A percentile compares a stretch with the other conserved stretches of the same genome.
Evolutionary conservation across 345 rosid species (phyloP).

Genomic region (Salix suchowensis): DNA sequence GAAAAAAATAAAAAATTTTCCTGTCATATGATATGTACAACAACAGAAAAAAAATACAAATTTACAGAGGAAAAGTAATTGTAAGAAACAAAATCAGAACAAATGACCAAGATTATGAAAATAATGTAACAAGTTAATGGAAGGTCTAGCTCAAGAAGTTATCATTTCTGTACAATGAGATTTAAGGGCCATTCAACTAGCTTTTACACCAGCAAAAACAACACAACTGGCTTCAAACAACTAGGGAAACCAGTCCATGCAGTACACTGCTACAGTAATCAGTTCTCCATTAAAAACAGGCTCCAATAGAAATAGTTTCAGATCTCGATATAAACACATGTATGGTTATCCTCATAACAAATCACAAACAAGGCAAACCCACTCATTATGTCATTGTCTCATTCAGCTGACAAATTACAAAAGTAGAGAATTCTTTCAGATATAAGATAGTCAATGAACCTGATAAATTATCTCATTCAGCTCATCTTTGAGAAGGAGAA

Average conservation of each 20-base stretch:
- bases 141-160: background rate
- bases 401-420: background rate
- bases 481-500: constrained; percentile 88
- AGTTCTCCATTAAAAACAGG: background rate
- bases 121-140: background rate
- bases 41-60: background rate
- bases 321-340: background rate
- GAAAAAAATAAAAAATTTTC: background rate
- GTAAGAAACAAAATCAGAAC: background rate
- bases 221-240: too few relatives aligned
- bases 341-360: background rate
- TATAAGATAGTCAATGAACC: constrained; percentile 40
- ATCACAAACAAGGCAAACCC: background rate
- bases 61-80: background rate
- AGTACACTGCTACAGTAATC: background rate
- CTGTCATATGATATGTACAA: background rate
- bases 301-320: background rate
- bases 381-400: background rate
- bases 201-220: background rate
- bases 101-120: background rate
- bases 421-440: background rate
- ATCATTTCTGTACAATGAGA: too few relatives aligned
- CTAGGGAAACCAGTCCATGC: background rate
- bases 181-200: background rate
- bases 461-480: constrained; percentile 84